Conservation (phyloP, 2,329 filamentous ascomycete species). For the Clonostachys sp. region DNA sequence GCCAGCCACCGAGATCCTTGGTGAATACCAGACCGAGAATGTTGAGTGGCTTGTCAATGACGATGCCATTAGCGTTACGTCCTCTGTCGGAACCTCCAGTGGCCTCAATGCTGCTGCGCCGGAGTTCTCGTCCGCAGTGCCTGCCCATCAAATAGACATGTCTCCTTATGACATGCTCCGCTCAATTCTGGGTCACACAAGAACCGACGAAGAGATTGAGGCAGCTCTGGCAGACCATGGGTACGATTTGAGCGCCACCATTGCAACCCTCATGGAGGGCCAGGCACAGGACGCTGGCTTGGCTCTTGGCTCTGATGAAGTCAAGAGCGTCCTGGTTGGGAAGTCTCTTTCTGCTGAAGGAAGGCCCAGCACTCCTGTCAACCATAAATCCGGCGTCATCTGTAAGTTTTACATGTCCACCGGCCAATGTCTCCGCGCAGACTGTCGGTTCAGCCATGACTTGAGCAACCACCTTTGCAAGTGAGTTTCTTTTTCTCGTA, state of each 20-base stretch:
- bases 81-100: constrained; percentile 63
- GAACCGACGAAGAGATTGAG: constrained; percentile 92
- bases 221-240: constrained; percentile 82
- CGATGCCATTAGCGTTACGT: constrained; percentile 74
- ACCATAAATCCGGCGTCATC: constrained; percentile 79
- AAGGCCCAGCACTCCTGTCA: constrained; percentile 71
- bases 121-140: constrained; percentile 58
- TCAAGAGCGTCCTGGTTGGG: constrained; percentile 73
- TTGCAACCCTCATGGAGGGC: constrained; percentile 81
- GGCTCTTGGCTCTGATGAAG: constrained; percentile 39
- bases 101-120: constrained; percentile 75
- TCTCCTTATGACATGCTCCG: constrained; percentile 96
- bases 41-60: constrained; percentile 97
- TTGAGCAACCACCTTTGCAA: constrained; percentile 96
- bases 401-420: constrained; percentile 97
- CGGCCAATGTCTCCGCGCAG: constrained; percentile 90
- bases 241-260: constrained; percentile 90
- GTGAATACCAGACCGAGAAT: constrained; percentile 87
- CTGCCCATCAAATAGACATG: constrained; percentile 77
- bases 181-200: constrained; percentile 84
- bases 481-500: constrained; percentile 50
- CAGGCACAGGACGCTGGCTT: constrained; percentile 39
- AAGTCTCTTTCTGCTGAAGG: constrained; percentile 80
- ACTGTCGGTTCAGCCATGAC: constrained; percentile 96
- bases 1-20: constrained; percentile 79